Evolutionary conservation across 2,329 filamentous ascomycete genomes (phyloP).

Genomic region (Paracorniculantispora psalliotae): DNA sequence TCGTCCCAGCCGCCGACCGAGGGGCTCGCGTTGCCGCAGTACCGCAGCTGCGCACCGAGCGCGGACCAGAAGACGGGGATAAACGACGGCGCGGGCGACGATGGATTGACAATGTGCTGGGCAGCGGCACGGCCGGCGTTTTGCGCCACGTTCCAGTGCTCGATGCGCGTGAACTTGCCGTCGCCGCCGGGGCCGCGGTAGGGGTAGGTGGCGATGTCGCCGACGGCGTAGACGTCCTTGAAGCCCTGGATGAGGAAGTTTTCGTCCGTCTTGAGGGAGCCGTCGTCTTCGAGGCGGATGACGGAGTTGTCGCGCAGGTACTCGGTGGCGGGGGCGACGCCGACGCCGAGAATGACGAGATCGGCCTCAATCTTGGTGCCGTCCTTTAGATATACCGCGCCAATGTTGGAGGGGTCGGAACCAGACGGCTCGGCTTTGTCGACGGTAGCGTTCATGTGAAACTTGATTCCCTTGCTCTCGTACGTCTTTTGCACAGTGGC

Average conservation of each 20-base stretch:
- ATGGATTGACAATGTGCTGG: constrained; percentile 65
- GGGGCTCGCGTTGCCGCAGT: constrained; percentile 74
- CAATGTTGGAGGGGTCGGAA: constrained; percentile 66
- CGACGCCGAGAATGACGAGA: constrained; percentile 85
- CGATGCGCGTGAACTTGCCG: constrained; percentile 72
- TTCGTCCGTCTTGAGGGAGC: constrained; percentile 78
- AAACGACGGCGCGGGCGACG: constrained; percentile 62
- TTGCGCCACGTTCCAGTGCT: constrained; percentile 98
- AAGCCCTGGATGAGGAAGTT: constrained; percentile 71
- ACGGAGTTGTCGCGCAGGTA: constrained; percentile 70
- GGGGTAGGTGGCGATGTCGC: constrained; percentile 91
- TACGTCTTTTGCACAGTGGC: constrained; percentile 72
- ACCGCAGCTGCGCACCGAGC: constrained; percentile 80
- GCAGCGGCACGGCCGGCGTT: constrained; percentile 82
- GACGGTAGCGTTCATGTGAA: constrained; percentile 74
- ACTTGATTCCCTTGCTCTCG: constrained; percentile 84
- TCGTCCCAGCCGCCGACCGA: constrained; percentile 72
- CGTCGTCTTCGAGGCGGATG: constrained; percentile 71
- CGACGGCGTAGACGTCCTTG: constrained; percentile 83
- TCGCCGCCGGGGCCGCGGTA: constrained; percentile 85
- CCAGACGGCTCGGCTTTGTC: constrained; percentile 73
- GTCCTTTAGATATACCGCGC: constrained; percentile 76
- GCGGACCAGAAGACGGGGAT: constrained; percentile 98
- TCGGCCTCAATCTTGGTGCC: constrained; percentile 82
- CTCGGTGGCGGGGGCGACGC: constrained; percentile 78